phyloP scores from a whole-genome alignment of 306 rosid species.

The Quercus cerris region DNA sequence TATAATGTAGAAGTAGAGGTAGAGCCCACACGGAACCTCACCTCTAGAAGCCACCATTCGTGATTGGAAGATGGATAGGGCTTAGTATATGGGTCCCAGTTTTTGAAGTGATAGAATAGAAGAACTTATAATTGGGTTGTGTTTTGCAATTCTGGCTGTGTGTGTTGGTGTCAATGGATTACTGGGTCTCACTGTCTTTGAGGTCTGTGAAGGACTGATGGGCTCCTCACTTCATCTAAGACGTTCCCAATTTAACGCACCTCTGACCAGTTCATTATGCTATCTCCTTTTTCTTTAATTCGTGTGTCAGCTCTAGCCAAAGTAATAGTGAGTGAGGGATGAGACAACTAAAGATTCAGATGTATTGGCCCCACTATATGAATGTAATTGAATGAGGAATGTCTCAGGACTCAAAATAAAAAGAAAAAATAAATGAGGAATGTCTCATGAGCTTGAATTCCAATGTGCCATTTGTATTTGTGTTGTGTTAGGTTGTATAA shows the following conservation, averaged over 20 bases:
- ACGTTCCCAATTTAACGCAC: neutral
- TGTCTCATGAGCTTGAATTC: neutral
- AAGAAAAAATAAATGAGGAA: neutral
- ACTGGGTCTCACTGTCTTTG: neutral
- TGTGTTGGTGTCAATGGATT: neutral
- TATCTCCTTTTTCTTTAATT: neutral
- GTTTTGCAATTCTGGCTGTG: neutral
- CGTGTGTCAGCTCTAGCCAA: neutral
- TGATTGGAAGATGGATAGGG: neutral
- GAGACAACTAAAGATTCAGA: neutral
- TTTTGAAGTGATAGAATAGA: no score
- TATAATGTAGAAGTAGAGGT: neutral
- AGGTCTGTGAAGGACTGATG: neutral
- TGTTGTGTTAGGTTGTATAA: no score
- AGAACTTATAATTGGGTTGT: no score
- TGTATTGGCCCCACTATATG: neutral
- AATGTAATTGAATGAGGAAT: neutral
- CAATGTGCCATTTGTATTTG: neutral
- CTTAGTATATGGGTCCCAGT: neutral
- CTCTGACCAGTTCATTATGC: neutral
- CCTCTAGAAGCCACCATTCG: neutral
- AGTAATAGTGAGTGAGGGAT: neutral
- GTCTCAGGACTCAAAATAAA: no score
- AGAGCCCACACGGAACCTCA: neutral
- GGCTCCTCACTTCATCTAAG: neutral